These are phyloP conservation scores for Torulaspora franciscae DNA, from an alignment of 805 yeast species.

Conservation along the genomic window DNA sequence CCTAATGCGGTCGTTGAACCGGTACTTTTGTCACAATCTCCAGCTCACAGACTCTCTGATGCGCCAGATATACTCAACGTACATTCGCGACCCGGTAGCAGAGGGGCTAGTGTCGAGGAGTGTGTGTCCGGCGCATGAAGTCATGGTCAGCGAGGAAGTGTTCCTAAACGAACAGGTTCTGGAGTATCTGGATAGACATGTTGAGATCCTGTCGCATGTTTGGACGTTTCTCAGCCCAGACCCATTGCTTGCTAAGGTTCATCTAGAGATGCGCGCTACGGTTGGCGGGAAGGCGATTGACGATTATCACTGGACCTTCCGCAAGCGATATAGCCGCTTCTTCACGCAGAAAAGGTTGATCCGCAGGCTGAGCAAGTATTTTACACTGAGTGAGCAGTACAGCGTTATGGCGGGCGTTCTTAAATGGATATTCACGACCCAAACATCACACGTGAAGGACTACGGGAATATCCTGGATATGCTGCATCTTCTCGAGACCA, in stretches of 20 bases:
- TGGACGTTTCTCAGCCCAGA: not conserved
- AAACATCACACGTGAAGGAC: not conserved
- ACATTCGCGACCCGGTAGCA: not conserved
- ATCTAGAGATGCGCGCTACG: too few relatives aligned
- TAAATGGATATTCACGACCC: slow-evolving; percentile 8
- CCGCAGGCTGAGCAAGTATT: slow-evolving; percentile 6
- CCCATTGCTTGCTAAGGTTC: too few relatives aligned
- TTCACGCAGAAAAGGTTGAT: slow-evolving; percentile 12
- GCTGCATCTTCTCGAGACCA: slow-evolving; percentile 11
- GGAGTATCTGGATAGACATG: not conserved
- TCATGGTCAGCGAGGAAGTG: slow-evolving; percentile 1
- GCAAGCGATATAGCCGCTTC: slow-evolving; percentile 4
- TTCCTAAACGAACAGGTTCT: not conserved
- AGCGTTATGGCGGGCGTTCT: slow-evolving; percentile 3
- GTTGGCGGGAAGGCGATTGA: too few relatives aligned
- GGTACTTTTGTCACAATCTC: slow-evolving; percentile 17
- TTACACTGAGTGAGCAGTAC: slow-evolving; percentile 8
- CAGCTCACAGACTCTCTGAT: slow-evolving; percentile 16
- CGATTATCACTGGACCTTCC: too few relatives aligned
- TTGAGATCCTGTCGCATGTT: not conserved
- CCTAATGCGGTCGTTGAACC: slow-evolving; percentile 18
- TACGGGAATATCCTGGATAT: slow-evolving; percentile 11
- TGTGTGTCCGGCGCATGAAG: not conserved
- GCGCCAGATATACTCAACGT: slow-evolving; percentile 12
- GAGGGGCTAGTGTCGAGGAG: not conserved